Conservation (phyloP, 2,329 filamentous ascomycete genomes). For the Didymella sp. region DNA sequence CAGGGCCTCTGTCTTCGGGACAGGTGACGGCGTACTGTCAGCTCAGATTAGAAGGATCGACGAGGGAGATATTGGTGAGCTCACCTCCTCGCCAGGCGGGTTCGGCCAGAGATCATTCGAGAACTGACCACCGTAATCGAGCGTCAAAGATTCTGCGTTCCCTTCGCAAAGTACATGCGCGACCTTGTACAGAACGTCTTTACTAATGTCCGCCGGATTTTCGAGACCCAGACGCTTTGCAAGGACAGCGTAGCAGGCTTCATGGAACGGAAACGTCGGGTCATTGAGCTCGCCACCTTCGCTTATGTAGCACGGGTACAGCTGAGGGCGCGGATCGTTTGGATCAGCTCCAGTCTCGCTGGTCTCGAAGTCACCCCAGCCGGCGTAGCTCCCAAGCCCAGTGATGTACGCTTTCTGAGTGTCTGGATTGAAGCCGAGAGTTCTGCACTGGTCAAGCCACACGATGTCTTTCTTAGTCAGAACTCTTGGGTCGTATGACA, state of each 20-base stretch:
- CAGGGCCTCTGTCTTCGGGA: conserved; percentile 1
- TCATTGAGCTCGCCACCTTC: conserved; percentile 4
- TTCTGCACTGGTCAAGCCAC: conserved; percentile 24
- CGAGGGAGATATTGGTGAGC: background rate
- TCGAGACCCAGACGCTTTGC: conserved; percentile 19
- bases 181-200: conserved; percentile 21
- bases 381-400: conserved; percentile 19
- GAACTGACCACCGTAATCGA: conserved; percentile 25
- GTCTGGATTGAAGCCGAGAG: conserved; percentile 24
- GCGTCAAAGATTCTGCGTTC: background rate
- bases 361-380: conserved; percentile 16
- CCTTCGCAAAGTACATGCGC: conserved; percentile 7
- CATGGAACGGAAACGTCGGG: conserved; percentile 28
- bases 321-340: conserved; percentile 7
- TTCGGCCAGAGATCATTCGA: conserved; percentile 23
- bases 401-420: conserved; percentile 25
- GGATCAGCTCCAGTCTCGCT: conserved; percentile 18
- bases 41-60: background rate
- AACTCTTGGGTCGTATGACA: conserved; percentile 24
- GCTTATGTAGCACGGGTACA: conserved; percentile 12
- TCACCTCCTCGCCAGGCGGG: conserved; percentile 27
- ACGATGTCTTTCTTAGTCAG: conserved; percentile 15
- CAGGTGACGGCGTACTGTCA: conserved; percentile 20
- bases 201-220: conserved; percentile 14
- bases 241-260: conserved; percentile 28